Evolutionary conservation across 73 alveolate species (phyloP), one percentile per base, ranked within the genome.

Genomic region (Paramecium sonneborni): DNA sequence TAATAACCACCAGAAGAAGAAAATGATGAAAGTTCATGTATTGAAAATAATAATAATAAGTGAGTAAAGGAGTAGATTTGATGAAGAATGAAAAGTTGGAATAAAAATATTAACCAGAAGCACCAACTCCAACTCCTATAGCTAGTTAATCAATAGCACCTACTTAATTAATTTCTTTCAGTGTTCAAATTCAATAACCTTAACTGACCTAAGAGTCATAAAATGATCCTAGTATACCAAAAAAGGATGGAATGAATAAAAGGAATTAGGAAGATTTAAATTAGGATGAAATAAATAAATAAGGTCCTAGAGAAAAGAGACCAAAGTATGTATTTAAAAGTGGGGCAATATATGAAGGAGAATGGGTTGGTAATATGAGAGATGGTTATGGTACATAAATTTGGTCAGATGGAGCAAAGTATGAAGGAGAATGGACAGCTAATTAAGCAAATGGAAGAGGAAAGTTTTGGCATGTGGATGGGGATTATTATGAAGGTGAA

Each of bases 401-500:
- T n/a, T 86, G 93, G 93, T 67, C 93, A 67, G 93, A 86, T 67
- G 93, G 93, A 6, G 93, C 93, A 14, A 72, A 76, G 20, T 86
- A 86, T 38, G 88, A 86, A 86, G 93, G 99, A 74, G 85, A 90
- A 74, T 90, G 94, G 92, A 76, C 76, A 15, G 92, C 79, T 12
- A 90, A 90, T 79, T 67, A 90, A n/a, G 94, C 94, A 1, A 84
- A 90, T 90, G 94, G 94, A 6, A 90, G 82, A 38, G 94, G 94
- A 6, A 90, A 90, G 82, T 90, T 90, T 43, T 90, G 94, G 94
- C 94, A 90, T 76, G 94, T 90, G 15, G 94, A 90, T 90, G 94
- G 94, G 1, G 94, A 90, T 48, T 68, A 39, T 28, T 90, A 48
- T 90, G 94, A 90, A 52, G 94, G 94, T 6, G 55, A 90, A 30